Base-by-base conservation (phyloP, 768 basidiomycete species). In the Amanita pseudoporphyria region DNA sequence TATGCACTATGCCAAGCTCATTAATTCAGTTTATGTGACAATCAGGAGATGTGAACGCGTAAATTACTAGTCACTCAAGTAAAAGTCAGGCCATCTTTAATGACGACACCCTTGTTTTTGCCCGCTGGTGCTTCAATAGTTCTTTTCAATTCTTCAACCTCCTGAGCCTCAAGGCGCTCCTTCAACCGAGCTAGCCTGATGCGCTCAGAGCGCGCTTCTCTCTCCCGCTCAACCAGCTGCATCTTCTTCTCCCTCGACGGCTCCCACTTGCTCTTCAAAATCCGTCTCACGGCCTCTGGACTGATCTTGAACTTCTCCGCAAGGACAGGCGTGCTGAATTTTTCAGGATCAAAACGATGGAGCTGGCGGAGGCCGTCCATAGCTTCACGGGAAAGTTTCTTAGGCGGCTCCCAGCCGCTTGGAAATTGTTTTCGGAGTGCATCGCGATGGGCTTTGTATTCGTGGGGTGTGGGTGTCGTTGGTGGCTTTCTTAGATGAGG, bases 311-410 rank as follows among this genome's bases (percentile, higher is more conserved):
- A 92, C 60, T 76, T 76, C 52, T 82, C 76, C 13, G 87, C 81
- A n/a, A 93, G 76, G 0, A 79, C 65, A 22, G 79, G 72, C 10
- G 82, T 83, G 31, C 72, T 75, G 66, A 84, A 89, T 41, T 66
- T 75, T 42, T 69, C 71, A 6, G 82, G 79, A 58, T 91, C 80
- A 39, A 79, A 61, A 35, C 66, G 64, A 60, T 89, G 76, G 49
- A 92, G 70, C 40, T 78, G 71, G 33, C 84, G 78, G 52, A 93
- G 64, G 13, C 82, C 81, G 54, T 84, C 82, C 88, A 92, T 92
- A 31, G 88, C 87, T 57, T 86, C 82, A 48, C 85, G 76, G 12
- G 87, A 87, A 47, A 93, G 61, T 61, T 87, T 88, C 57, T 79
- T 81, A 50, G 84, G 83, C 21, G 90, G 90, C 44, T 71, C 68